Base-by-base conservation (phyloP, 2,329 filamentous ascomycete species). In the Metarhizium humberi region DNA sequence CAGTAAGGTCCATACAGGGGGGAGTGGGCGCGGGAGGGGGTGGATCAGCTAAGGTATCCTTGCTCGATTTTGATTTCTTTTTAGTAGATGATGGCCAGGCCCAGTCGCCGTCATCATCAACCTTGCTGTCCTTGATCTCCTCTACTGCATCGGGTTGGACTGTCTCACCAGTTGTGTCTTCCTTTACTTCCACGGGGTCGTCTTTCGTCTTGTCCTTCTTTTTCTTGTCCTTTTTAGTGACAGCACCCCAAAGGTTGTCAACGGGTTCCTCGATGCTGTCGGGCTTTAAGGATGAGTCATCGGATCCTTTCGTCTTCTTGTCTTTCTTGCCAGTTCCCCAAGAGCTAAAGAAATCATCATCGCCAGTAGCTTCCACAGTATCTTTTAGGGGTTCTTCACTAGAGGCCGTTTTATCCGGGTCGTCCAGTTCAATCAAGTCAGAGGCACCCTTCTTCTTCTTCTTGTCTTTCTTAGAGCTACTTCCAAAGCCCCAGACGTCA, bases 261-360 rank as follows among this genome's bases (percentile, higher is more conserved):
- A 65, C 69, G 14, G 73, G 71, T 56, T 77, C 75, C 59, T 77
- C 74, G 48, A 72, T 70, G 30, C 67, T 66, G 57, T 75, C 71
- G 40, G 70, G 71, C 58, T 73, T 73, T 58, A 71, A 65, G 53
- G 64, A 66, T 54, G 63, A 60, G 53, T 66, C 63, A 45, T 66
- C 62, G 49, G 55, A 53, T 16, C 51, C 65, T 45, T 71, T 70
- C 56, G 73, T 73, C 55, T 69, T 68, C 62, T 71, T 72, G 55
- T 72, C 64, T 58, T 81, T 81, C 63, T 81, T 81, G 11, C 74
- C 71, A 52, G 76, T 80, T 36, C 77, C 78, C 74, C 81, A 84
- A 50, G 78, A 76, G 57, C 72, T 76, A 65, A 81, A 81, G 60
- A 81, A 80, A 56, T 78, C 78, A 54, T 80, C 77, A 46, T 73